Evolutionary conservation across 2,329 filamentous ascomycete genomes (phyloP).

Genomic region (Purpureocillium lavendulum): DNA sequence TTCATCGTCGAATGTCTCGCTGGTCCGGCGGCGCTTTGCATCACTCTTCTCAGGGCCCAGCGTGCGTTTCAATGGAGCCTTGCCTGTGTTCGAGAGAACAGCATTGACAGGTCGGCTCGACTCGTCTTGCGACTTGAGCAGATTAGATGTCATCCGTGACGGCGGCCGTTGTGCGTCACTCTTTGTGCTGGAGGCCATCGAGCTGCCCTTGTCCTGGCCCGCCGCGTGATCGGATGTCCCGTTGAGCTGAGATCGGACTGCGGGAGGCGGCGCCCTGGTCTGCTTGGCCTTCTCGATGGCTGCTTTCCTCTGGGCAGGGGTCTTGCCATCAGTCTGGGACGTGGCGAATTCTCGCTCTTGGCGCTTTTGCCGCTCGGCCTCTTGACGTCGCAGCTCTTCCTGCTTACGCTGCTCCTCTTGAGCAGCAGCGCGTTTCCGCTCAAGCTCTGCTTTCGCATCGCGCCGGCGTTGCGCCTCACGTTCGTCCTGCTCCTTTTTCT

Average conservation of each 20-base stretch:
- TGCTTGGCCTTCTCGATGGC: slow-evolving; percentile 58
- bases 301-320: slow-evolving; percentile 54
- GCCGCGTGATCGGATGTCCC: slow-evolving; percentile 37
- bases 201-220: slow-evolving; percentile 18
- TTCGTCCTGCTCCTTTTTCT: slow-evolving; percentile 80
- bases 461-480: slow-evolving; percentile 69
- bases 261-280: slow-evolving; percentile 53
- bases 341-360: slow-evolving; percentile 54
- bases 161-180: slow-evolving; percentile 32
- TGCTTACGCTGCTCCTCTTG: slow-evolving; percentile 58
- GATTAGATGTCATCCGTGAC: slow-evolving; percentile 51
- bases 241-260: slow-evolving; percentile 44
- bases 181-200: slow-evolving; percentile 14
- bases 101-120: slow-evolving; percentile 51
- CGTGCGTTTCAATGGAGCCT: slow-evolving; percentile 63
- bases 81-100: slow-evolving; percentile 46
- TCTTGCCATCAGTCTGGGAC: slow-evolving; percentile 56
- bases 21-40: slow-evolving; percentile 70
- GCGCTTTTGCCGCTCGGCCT: slow-evolving; percentile 53
- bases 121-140: slow-evolving; percentile 49
- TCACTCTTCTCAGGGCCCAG: slow-evolving; percentile 63
- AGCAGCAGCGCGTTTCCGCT: slow-evolving; percentile 61
- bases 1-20: slow-evolving; percentile 61
- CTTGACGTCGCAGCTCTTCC: slow-evolving; percentile 50
- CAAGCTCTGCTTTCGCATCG: slow-evolving; percentile 72